Evolutionary conservation across 1,284 basidiomycete genomes (phyloP).

Genomic region (Apiotrichum mycotoxinovorans): DNA sequence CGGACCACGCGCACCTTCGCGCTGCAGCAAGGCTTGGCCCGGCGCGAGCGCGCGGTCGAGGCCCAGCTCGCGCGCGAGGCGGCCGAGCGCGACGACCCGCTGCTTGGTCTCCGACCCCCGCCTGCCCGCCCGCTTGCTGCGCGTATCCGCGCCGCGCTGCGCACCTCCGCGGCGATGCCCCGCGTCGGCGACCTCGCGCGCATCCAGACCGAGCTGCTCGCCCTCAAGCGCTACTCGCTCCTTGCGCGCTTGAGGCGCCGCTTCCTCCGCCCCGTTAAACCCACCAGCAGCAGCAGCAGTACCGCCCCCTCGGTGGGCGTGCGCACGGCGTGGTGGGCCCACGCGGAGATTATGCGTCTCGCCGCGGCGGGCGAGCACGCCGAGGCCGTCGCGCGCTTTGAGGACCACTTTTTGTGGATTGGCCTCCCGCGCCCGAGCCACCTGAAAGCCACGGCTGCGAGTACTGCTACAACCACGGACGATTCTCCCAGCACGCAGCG

Average conservation of each 20-base stretch:
- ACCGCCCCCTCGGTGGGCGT: constrained; percentile 11
- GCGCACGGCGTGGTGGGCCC: constrained; percentile 23
- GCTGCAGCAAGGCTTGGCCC: constrained; percentile 3
- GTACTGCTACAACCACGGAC: too few species aligned
- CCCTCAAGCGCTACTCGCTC: constrained; percentile 8
- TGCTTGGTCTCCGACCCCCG: background rate
- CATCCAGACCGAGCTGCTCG: constrained; percentile 16
- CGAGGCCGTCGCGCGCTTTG: constrained; percentile 26
- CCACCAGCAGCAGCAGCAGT: too few species aligned
- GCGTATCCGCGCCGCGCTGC: background rate
- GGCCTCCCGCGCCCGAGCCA: constrained; percentile 24
- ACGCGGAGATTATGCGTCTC: constrained; percentile 31
- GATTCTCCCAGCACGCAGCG: background rate
- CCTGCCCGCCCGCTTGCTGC: background rate
- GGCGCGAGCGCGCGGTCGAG: background rate
- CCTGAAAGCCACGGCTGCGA: too few species aligned
- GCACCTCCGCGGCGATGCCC: background rate
- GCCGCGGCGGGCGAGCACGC: constrained; percentile 15
- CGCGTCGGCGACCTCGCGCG: background rate
- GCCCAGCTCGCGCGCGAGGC: background rate
- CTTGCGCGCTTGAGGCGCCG: constrained; percentile 15
- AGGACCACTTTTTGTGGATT: constrained; percentile 29
- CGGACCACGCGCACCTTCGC: constrained; percentile 18
- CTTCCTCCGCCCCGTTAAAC: constrained; percentile 19
- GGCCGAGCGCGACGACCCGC: background rate